Evolutionary conservation across 2,329 filamentous ascomycete species (phyloP).

Genomic region (Ampelomyces quisqualis): DNA sequence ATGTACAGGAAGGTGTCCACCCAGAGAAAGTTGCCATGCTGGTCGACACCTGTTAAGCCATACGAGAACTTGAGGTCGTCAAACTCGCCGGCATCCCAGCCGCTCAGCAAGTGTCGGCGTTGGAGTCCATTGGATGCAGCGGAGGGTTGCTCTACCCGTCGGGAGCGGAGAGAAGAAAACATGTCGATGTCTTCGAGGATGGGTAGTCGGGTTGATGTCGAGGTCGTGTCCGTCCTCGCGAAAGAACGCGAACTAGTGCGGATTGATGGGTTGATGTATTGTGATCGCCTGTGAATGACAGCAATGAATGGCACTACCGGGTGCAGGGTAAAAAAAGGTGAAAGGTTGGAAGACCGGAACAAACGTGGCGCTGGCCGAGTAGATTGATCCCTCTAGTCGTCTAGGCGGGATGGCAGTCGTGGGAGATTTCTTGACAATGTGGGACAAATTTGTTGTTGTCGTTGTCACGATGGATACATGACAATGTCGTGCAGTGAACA

Average conservation of each 20-base stretch:
- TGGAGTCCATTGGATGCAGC: constrained; percentile 8
- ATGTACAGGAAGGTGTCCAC: constrained; percentile 48
- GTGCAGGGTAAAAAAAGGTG: constrained; percentile 13
- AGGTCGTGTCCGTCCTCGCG: constrained; percentile 6
- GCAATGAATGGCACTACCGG: constrained; percentile 16
- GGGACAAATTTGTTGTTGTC: constrained; percentile 26
- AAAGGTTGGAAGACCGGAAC: constrained; percentile 8
- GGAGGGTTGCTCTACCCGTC: constrained; percentile 21
- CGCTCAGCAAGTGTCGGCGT: constrained; percentile 29
- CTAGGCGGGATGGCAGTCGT: constrained; percentile 14
- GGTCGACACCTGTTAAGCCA: constrained; percentile 52
- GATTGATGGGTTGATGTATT: neutral
- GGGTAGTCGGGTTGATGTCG: constrained; percentile 6
- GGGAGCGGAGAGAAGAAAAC: constrained; percentile 27
- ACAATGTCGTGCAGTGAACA: constrained; percentile 19
- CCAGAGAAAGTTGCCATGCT: constrained; percentile 51
- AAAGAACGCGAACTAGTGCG: constrained; percentile 2
- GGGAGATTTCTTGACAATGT: constrained; percentile 23
- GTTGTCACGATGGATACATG: constrained; percentile 34
- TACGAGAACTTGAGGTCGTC: constrained; percentile 44
- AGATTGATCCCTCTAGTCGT: constrained; percentile 18
- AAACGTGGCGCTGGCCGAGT: constrained; percentile 8
- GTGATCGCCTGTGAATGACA: constrained; percentile 8
- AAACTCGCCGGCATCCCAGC: constrained; percentile 34
- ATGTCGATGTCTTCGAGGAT: constrained; percentile 22